These are phyloP conservation scores for Colletotrichum zoysiae DNA, from an alignment of 2,329 filamentous ascomycete genomes.

Conservation along the genomic window DNA sequence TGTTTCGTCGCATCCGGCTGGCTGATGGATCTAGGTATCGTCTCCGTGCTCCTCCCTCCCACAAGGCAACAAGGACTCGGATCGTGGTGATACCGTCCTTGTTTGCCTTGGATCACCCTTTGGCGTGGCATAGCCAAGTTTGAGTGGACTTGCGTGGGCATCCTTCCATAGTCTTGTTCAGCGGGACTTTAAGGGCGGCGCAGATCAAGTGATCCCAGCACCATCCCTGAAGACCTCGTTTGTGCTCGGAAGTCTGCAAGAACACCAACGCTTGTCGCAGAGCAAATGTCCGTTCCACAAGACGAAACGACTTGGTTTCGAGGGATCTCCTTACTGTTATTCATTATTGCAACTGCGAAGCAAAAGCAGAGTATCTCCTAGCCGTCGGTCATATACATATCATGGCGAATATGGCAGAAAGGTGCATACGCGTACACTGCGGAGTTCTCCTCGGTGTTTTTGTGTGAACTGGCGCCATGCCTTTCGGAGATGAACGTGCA, in stretches of 20 bases:
- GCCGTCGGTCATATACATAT: not conserved
- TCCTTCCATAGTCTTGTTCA: slow-evolving; percentile 34
- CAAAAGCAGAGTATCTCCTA: not conserved
- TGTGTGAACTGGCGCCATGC: slow-evolving; percentile 7
- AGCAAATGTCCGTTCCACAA: not conserved
- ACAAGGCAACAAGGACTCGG: not conserved
- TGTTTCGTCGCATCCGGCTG: slow-evolving; percentile 7
- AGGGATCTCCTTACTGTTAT: too few species aligned
- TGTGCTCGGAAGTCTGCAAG: not conserved
- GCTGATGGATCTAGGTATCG: slow-evolving; percentile 5
- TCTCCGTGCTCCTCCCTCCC: not conserved
- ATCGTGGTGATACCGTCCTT: not conserved
- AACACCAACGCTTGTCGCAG: not conserved
- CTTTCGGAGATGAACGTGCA: slow-evolving; percentile 34
- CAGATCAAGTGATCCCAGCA: slow-evolving; percentile 24
- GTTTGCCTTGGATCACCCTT: not conserved
- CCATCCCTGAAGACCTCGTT: slow-evolving; percentile 14
- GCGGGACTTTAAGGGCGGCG: slow-evolving; percentile 19
- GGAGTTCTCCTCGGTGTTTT: slow-evolving; percentile 30
- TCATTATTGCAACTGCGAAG: not conserved
- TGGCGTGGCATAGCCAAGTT: slow-evolving; percentile 1
- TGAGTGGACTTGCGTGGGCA: slow-evolving; percentile 15
- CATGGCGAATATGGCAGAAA: not conserved
- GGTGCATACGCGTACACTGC: not conserved
- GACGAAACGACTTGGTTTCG: not conserved